Evolutionary conservation across 805 yeast species (phyloP), one percentile per base, ranked within the genome.

Genomic region (Nematodospora valgi): DNA sequence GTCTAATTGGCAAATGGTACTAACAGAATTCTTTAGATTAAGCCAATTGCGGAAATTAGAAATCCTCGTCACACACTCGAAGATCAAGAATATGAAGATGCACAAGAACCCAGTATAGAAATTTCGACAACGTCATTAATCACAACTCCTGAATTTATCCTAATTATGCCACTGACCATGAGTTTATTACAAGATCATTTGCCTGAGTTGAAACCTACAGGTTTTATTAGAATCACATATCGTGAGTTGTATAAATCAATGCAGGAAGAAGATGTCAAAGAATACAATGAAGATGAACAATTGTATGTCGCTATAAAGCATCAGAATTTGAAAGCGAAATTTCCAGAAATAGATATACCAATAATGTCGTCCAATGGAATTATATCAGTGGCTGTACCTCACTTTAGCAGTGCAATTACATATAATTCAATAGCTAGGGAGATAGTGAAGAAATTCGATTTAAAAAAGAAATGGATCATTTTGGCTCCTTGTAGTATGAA

Each of bases 21-120:
- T 22, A 3, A 22, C 24, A 22, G n/a, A n/a, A n/a, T 33, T 17
- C 14, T 26, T 18, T 37, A 69, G 74, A 58, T 74, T 32, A 70
- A 72, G 59, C 79, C 76, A 26, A 64, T 74, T 70, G 58, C 62
- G 17, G 78, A 71, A 25, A 47, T 55, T 30, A 70, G 68, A 22
- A 57, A 69, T n/a, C 72, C 76, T 13, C 70, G 82, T 41, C 80
- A 78, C 50, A 43, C 66, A 6, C 48, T 77, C 18, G 74, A 70
- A 30, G 76, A 72, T 30, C 70, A 61, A 7, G 57, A 52, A 23
- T 58, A 50, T 13, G 43, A 41, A 6, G 44, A 39, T 10, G 36
- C 34, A 22, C 54, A 58, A 2, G 30, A 40, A 35, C 39, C 59
- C 45, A 38, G 59, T 8, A 71, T 72, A 12, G 36, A 37, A 1